A percentile compares a stretch with the other conserved stretches of the same genome.
Conservation (phyloP, 345 rosid genomes). For the Streptanthus diversifolius region DNA sequence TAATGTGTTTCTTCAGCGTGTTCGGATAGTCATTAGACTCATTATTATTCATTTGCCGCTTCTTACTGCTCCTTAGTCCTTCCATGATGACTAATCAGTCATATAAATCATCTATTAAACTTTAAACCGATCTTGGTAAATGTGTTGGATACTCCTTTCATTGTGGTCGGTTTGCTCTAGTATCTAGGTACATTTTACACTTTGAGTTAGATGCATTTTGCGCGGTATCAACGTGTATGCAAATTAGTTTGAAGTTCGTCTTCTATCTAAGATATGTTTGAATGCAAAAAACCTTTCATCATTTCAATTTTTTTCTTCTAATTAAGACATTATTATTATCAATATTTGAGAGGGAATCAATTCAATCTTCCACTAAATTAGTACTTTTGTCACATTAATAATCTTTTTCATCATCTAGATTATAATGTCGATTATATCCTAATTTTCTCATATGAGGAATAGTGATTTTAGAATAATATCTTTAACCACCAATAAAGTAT, state of each 20-base stretch:
- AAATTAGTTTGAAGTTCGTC: background rate
- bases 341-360: constrained; percentile 15
- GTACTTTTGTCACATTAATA: background rate
- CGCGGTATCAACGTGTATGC: too few relatives aligned
- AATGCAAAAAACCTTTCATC: background rate
- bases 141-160: background rate
- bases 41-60: too few relatives aligned
- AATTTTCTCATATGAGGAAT: constrained; percentile 14
- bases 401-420: background rate
- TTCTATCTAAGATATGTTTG: background rate
- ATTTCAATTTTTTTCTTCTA: background rate
- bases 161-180: background rate
- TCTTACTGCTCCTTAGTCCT: too few relatives aligned
- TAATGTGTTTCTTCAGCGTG: too few relatives aligned
- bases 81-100: too few relatives aligned
- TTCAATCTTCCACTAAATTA: constrained; percentile 27
- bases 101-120: too few relatives aligned
- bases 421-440: background rate
- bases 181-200: background rate
- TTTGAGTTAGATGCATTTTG: background rate
- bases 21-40: too few relatives aligned
- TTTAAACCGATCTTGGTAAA: background rate
- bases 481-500: constrained; percentile 20
- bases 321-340: background rate
- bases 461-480: constrained; percentile 21